A percentile compares a stretch with the other conserved stretches of the same genome.
Evolutionary conservation across 768 basidiomycete genomes (phyloP).

Genomic region (Clitopilus passeckerianus): DNA sequence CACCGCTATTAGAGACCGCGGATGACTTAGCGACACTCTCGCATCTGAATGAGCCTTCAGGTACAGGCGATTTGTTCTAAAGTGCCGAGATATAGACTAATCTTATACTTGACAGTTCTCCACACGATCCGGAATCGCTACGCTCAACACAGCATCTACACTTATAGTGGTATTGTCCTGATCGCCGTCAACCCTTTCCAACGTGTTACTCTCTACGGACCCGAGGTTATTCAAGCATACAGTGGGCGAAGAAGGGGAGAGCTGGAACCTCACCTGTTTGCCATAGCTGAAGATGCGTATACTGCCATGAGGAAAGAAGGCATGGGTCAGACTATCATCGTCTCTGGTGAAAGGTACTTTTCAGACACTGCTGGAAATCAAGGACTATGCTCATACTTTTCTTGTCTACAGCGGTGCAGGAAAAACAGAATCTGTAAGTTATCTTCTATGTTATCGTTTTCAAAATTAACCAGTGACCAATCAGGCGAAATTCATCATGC

Average conservation of each 20-base stretch:
- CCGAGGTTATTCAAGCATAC: constrained; percentile 97
- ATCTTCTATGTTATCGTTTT: background rate
- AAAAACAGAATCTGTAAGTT: constrained; percentile 89
- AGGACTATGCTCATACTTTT: constrained; percentile 11
- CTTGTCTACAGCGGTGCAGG: constrained; percentile 80
- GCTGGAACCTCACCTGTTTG: constrained; percentile 95
- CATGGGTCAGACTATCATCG: constrained; percentile 97
- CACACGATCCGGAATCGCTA: constrained; percentile 98
- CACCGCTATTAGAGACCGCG: constrained; percentile 91
- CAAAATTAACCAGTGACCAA: constrained; percentile 2
- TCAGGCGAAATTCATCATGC: constrained; percentile 97
- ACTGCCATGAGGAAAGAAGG: constrained; percentile 94
- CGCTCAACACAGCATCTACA: constrained; percentile 95
- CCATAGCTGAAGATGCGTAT: constrained; percentile 98
- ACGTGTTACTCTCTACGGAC: constrained; percentile 93
- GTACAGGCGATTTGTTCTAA: constrained; percentile 34
- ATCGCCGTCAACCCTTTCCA: constrained; percentile 99
- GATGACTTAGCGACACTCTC: constrained; percentile 98
- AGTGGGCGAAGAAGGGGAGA: constrained; percentile 89
- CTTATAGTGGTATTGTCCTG: constrained; percentile 97
- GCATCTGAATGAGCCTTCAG: constrained; percentile 96
- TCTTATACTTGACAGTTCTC: constrained; percentile 51
- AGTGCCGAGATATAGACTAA: background rate
- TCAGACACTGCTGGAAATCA: constrained; percentile 4
- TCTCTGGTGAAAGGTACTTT: constrained; percentile 90